Conservation (phyloP, 1,284 basidiomycete species). For the Pholiota adiposa region DNA sequence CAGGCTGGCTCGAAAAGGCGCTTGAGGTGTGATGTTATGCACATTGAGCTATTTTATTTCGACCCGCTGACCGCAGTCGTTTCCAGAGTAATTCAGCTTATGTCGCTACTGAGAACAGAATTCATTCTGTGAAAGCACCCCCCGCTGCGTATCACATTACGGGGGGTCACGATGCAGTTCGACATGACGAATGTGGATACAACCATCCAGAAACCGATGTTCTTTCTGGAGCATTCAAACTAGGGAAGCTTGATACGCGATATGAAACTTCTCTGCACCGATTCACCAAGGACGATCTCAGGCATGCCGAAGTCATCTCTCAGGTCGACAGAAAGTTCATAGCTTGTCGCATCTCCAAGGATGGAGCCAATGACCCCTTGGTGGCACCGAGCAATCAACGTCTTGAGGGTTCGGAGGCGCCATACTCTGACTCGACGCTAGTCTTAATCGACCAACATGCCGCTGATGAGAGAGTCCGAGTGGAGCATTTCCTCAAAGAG, state of each 20-base stretch:
- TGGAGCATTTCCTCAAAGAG: slow-evolving; percentile 80
- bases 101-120: slow-evolving; percentile 45
- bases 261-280: slow-evolving; percentile 25
- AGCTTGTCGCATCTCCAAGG: slow-evolving; percentile 58
- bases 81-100: slow-evolving; percentile 57
- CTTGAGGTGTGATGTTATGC: slow-evolving; percentile 31
- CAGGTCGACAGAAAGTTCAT: slow-evolving; percentile 94
- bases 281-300: slow-evolving; percentile 59
- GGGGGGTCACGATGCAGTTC: slow-evolving; percentile 2
- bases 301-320: slow-evolving; percentile 61
- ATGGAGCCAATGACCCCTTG: slow-evolving; percentile 14
- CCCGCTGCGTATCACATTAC: slow-evolving; percentile 20
- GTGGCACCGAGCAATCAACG: slow-evolving; percentile 6
- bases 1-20: slow-evolving; percentile 38
- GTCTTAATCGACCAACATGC: slow-evolving; percentile 95
- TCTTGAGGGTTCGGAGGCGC: slow-evolving; percentile 8
- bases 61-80: slow-evolving; percentile 49
- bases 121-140: slow-evolving; percentile 42
- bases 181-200: slow-evolving; percentile 15
- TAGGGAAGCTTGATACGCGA: slow-evolving; percentile 14
- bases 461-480: slow-evolving; percentile 89
- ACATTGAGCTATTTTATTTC: slow-evolving; percentile 9
- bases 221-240: slow-evolving; percentile 13
- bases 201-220: slow-evolving; percentile 17
- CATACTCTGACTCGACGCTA: slow-evolving; percentile 42